These are phyloP conservation scores for Xylariales sp. DNA, from an alignment of 2,329 filamentous ascomycete genomes.

Conservation along the genomic window DNA sequence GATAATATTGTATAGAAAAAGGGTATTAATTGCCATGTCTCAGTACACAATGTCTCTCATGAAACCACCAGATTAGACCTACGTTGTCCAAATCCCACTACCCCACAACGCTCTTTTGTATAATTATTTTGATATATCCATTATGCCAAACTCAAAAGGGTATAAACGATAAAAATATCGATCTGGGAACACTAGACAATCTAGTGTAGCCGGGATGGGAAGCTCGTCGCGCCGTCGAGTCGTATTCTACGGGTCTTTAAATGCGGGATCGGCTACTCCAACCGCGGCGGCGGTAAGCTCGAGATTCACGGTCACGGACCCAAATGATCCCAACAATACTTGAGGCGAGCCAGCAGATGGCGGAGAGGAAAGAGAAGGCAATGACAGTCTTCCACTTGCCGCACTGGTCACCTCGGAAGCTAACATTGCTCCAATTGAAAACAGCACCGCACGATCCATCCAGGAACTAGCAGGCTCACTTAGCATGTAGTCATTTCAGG, in stretches of 20 bases:
- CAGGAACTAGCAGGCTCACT: conserved; percentile 25
- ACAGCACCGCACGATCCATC: conserved; percentile 63
- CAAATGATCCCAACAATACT: conserved; percentile 68
- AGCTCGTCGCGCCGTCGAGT: background rate
- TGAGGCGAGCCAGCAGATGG: conserved; percentile 76
- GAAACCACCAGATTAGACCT: conserved; percentile 7
- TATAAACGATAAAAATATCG: background rate
- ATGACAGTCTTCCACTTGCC: conserved; percentile 76
- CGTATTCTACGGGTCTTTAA: conserved; percentile 29
- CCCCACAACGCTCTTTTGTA: background rate
- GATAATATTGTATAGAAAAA: conserved; percentile 9
- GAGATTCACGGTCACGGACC: conserved; percentile 58
- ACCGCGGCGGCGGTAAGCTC: conserved; percentile 48
- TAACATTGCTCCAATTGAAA: conserved; percentile 70
- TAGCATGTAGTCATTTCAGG: background rate
- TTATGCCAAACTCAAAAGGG: background rate
- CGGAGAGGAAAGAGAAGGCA: conserved; percentile 78
- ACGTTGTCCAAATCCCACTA: background rate
- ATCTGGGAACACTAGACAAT: background rate
- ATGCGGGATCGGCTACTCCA: conserved; percentile 46
- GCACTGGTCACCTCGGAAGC: conserved; percentile 64
- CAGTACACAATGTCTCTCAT: conserved; percentile 1
- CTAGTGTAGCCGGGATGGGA: background rate
- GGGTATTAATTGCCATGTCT: conserved; percentile 32
- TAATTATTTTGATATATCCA: conserved; percentile 4